These are phyloP conservation scores for Metschnikowia henanensis DNA, from an alignment of 805 yeast genomes.

Conservation along the genomic window DNA sequence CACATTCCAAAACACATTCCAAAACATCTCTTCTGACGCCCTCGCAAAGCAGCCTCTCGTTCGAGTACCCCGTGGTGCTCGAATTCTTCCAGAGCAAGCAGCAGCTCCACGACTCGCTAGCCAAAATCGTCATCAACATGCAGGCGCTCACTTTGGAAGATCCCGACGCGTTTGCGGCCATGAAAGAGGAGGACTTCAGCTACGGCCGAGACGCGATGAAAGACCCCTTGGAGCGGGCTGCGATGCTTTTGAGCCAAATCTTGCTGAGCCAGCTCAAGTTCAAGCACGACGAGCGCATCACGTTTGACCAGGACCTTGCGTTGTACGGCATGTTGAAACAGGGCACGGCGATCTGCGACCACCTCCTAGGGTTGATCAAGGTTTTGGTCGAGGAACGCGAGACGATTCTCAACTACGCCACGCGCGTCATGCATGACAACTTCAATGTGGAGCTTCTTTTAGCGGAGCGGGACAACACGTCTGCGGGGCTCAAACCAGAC, in stretches of 20 bases:
- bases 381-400: constrained; percentile 72
- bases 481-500: constrained; percentile 37
- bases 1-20: too few relatives aligned
- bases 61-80: constrained; percentile 54
- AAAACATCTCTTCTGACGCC: too few relatives aligned
- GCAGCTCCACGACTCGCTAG: constrained; percentile 58
- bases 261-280: constrained; percentile 48
- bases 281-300: constrained; percentile 31
- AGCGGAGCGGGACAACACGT: constrained; percentile 45
- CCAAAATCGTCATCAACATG: constrained; percentile 61
- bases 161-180: constrained; percentile 69
- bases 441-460: constrained; percentile 58
- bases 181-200: constrained; percentile 54
- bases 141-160: constrained; percentile 71
- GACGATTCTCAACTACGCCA: constrained; percentile 66
- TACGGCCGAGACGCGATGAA: constrained; percentile 39
- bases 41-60: constrained; percentile 31
- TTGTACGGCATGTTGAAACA: constrained; percentile 39
- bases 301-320: constrained; percentile 39
- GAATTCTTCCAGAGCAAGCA: constrained; percentile 80
- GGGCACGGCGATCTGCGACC: constrained; percentile 33
- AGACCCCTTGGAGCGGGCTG: constrained; percentile 48
- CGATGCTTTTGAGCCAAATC: constrained; percentile 46
- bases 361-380: constrained; percentile 44
- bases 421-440: constrained; percentile 76